A percentile compares a stretch with the other conserved stretches of the same genome.
phyloP scores from a whole-genome alignment of 1,284 basidiomycete species.

The Austroboletus niveus region DNA sequence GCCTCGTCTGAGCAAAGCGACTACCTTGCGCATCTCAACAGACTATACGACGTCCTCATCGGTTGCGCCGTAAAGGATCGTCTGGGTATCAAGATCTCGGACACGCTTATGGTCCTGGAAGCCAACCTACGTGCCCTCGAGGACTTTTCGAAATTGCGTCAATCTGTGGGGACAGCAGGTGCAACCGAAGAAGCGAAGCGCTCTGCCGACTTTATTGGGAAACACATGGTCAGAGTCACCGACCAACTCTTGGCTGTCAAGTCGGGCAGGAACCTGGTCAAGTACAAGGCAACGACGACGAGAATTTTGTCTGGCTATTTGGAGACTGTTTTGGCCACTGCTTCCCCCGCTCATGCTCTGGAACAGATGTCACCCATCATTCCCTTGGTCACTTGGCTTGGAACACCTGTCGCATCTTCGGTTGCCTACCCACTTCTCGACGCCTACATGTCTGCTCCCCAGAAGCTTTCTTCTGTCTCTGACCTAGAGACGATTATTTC shows the following conservation, averaged over 20 bases:
- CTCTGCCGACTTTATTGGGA: constrained; percentile 22
- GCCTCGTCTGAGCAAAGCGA: constrained; percentile 28
- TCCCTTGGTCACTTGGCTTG: constrained; percentile 17
- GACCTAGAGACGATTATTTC: constrained; percentile 34
- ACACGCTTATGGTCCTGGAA: constrained; percentile 36
- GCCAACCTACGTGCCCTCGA: constrained; percentile 42
- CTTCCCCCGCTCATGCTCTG: constrained; percentile 4
- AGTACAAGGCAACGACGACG: constrained; percentile 11
- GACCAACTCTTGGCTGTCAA: constrained; percentile 18
- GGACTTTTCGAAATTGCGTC: constrained; percentile 11
- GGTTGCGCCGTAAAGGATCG: constrained; percentile 35
- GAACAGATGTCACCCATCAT: constrained; percentile 13
- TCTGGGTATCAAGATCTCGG: constrained; percentile 31
- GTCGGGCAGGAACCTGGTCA: constrained; percentile 17
- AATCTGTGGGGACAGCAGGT: constrained; percentile 3
- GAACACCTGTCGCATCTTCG: constrained; percentile 5
- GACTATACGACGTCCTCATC: constrained; percentile 44
- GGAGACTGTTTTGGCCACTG: constrained; percentile 7
- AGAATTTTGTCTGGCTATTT: constrained; percentile 21
- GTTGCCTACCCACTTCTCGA: constrained; percentile 25
- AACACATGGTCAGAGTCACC: constrained; percentile 5
- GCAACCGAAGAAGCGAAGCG: constrained; percentile 15
- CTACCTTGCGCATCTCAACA: constrained; percentile 55
- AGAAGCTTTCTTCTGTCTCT: constrained; percentile 13
- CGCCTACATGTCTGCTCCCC: constrained; percentile 30